Evolutionary conservation across 2,329 filamentous ascomycete genomes (phyloP), one percentile per base, ranked within the genome.

Genomic region (Cladophialophora carrionii): DNA sequence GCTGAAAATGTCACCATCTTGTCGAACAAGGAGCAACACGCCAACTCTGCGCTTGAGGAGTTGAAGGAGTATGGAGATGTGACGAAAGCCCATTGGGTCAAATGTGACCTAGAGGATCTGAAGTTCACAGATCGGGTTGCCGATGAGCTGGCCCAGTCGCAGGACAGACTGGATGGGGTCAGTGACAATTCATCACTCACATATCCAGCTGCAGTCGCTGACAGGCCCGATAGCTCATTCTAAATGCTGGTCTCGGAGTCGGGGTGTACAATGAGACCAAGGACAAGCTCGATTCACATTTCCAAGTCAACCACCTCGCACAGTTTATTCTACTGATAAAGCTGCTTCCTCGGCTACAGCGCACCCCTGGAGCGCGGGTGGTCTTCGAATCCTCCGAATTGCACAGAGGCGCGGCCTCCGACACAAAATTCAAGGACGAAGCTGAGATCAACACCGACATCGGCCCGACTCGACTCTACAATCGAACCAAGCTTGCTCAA

Each of bases 341-440:
- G 0, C 74, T 83, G 8, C 77, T 83, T 6, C 81, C 81, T 1
- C 68, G 78, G 41, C 76, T 84, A 6, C 73, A 78, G 64, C 76
- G 76, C 58, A 83, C 80, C 4, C 75, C 75, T 1, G 73, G 81
- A 68, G 80, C 79, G 22, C 78, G 82, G 12, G 74, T 84, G 2
- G 81, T 83, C 22, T 74, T 81, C 53, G 80, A 83, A 67, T 80
- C 81, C 4, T 83, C 80, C 5, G 81, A 83, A n/a, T 66, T 83
- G 3, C 81, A 83, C 66, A 78, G 78, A 22, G 67, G 75, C 24
- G 75, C 76, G 2, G 78, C 77, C 6, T 70, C 70, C 56, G 74
- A 71, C 41, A 75, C 77, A 59, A 72, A 76, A 6, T 84, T 83
- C 71, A 72, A 72, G n/a, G 74, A 74, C n/a, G 61, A 82, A 17